phyloP scores from a whole-genome alignment of 192 early-diverging fungal species.

The Gigaspora rosea region DNA sequence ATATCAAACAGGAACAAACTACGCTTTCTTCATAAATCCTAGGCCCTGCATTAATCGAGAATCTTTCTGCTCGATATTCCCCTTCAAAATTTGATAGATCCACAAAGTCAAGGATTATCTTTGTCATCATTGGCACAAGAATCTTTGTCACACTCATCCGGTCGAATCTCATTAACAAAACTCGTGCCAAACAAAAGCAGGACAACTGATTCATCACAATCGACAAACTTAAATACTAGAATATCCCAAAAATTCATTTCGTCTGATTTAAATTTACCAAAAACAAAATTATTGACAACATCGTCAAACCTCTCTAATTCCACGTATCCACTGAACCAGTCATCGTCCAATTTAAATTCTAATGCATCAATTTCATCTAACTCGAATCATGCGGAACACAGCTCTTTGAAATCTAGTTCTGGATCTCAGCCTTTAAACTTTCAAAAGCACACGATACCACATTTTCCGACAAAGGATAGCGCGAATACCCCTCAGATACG shows the following conservation, averaged over 20 bases:
- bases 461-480: too few relatives aligned
- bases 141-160: not conserved
- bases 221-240: not conserved
- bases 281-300: not conserved
- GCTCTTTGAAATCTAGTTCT: too few relatives aligned
- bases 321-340: too few relatives aligned
- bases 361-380: too few relatives aligned
- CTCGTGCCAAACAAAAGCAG: not conserved
- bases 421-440: not conserved
- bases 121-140: slow-evolving; percentile 18
- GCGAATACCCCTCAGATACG: not conserved
- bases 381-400: too few relatives aligned
- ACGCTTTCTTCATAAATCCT: too few relatives aligned
- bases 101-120: not conserved
- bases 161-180: not conserved
- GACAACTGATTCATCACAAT: not conserved
- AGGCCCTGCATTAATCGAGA: too few relatives aligned
- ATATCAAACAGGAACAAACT: too few relatives aligned
- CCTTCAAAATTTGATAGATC: not conserved
- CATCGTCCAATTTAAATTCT: too few relatives aligned
- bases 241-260: not conserved
- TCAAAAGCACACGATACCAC: not conserved
- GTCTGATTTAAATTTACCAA: not conserved
- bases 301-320: too few relatives aligned
- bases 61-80: too few relatives aligned